Evolutionary conservation across 805 yeast species (phyloP), one percentile per base, ranked within the genome.

Genomic region (Kurtzmaniella fragi): DNA sequence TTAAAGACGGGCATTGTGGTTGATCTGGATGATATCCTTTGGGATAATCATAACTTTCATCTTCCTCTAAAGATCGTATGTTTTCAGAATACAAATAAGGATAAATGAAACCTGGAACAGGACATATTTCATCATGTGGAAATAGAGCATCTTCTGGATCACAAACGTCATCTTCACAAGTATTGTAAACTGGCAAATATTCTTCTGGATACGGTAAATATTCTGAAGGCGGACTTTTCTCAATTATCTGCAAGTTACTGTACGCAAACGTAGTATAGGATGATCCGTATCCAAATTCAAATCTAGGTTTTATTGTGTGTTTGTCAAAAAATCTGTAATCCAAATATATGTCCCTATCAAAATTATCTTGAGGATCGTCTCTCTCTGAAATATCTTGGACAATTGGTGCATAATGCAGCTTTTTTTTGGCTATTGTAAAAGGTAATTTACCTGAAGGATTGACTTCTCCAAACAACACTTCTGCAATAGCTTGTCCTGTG

Each of bases 361-460:
- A 67, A 36, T 58, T 59, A 49, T 67, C 73, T 48, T 70, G 73
- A 3, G 74, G 73, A 26, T 53, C 54, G 12, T 35, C 40, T 2
- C 49, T 48, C 1, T 51, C 59, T 31, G 48, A 52, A 31, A 54
- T 54, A 28, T 57, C 63, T 35, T 66, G 70, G 39, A 73, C 47
- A 9, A 75, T 59, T 16, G 74, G 72, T 17, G 71, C 74, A 45
- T 78, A 67, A 39, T 64, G 68, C 53, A 53, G 67, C 27, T 59
- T 61, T 43, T 73, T 71, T 49, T 69, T 72, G 10, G 85, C 82
- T 45, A 80, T 69, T 3, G 85, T 77, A 50, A 79, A 78, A 1
- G 86, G 84, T 28, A 80, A 62, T 43, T 73, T 68, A 4, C 85
- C 86, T 28, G 82, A 75, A 7, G 85, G 84, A 43, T 73, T 73